Base-by-base conservation (phyloP, 768 basidiomycete species). In the Calocera cornea region DNA sequence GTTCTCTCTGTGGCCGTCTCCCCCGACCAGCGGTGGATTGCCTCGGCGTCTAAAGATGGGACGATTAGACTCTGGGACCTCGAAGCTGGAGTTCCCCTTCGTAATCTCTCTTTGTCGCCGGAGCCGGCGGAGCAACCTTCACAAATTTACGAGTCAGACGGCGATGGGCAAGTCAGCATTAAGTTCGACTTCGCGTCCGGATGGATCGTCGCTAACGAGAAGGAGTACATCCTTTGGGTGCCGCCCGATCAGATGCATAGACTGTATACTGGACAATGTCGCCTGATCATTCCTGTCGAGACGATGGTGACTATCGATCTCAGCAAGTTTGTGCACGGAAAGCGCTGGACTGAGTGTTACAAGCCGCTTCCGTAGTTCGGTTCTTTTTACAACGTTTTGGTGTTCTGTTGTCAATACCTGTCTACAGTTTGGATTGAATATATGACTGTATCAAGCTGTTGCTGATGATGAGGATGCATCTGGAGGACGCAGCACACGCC, bases 31-130 rank as follows among this genome's bases (percentile, higher is more conserved):
- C 74, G 76, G 68, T 72, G 70, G 34, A 73, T 81, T 64, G 78
- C 79, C 14, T 78, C 78, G 14, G 80, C 78, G 14, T 77, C 76
- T 31, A 73, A 79, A 3, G 80, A 81, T 70, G 75, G 78, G 71
- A 79, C 78, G 34, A 71, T 81, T 31, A 76, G 80, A 64, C 72
- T 80, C 27, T 81, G 80, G 78, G 79, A 80, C 69, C 64, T 41
- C 10, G 27, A 27, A 12, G 47, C 50, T 11, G 66, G 66, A 2
- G 36, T 10, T 2, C 17, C 22, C 2, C 22, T 69, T 17, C 16
- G 41, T 41, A 24, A 8, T 2, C 19, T 47, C 7, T 19, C 44
- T 19, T 19, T 47, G 16, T 47, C 44, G 19, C 44, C 44, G 24
- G 8, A 19, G 3, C 8, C 44, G 5, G 44, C 5, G 3, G 19